Conservation (phyloP, 306 rosid species). For the barrel medic (Medicago truncatula) region MtrunA17r5.0-ANR NC_053044.1:45309501-45310000, state of each 20-base stretch:
- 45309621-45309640: not conserved
- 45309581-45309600: no score
- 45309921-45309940: slow-evolving; percentile 68
- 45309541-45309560: no score
- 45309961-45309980: slow-evolving; percentile 53
- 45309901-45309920: slow-evolving; percentile 84
- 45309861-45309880: not conserved
- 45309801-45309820: no score
- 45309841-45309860: not conserved
- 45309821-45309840: no score
- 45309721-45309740: not conserved
- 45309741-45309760: not conserved
- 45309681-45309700: not conserved
- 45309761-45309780: no score
- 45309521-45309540: no score
- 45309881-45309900: slow-evolving; percentile 81
- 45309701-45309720: not conserved
- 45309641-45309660: no score
- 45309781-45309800: no score
- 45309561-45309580: no score
- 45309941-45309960: slow-evolving; percentile 83
- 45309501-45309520: no score
- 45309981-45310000: slow-evolving; percentile 44
- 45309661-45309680: not conserved
- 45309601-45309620: not conserved